Conservation (phyloP, 1,284 basidiomycete genomes). For the Ganoderma meredithae region DNA sequence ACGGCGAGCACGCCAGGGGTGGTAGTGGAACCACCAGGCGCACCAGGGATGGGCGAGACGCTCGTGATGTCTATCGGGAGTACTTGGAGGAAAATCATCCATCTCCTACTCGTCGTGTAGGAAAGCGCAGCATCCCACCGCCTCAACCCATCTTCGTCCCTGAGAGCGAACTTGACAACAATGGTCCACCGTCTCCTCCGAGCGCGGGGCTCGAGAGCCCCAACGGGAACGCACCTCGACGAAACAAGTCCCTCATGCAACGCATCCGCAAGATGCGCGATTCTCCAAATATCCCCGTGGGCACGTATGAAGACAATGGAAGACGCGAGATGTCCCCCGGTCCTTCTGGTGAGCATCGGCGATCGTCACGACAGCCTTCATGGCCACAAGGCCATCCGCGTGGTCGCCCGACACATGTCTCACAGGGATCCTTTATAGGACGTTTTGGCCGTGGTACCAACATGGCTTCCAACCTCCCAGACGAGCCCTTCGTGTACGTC, state of each 20-base stretch:
- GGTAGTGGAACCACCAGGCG: slow-evolving; percentile 32
- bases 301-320: slow-evolving; percentile 48
- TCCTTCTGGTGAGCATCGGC: slow-evolving; percentile 50
- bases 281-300: slow-evolving; percentile 80
- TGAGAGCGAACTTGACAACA: slow-evolving; percentile 53
- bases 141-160: slow-evolving; percentile 80
- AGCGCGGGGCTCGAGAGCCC: slow-evolving; percentile 48
- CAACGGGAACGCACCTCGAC: slow-evolving; percentile 55
- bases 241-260: slow-evolving; percentile 83
- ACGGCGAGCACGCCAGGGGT: slow-evolving; percentile 30
- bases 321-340: slow-evolving; percentile 55
- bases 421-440: slow-evolving; percentile 79
- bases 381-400: slow-evolving; percentile 32
- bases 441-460: slow-evolving; percentile 57
- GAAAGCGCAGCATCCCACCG: slow-evolving; percentile 62
- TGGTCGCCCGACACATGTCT: slow-evolving; percentile 65
- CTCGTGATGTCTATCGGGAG: slow-evolving; percentile 51
- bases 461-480: slow-evolving; percentile 43
- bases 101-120: slow-evolving; percentile 32
- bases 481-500: slow-evolving; percentile 70
- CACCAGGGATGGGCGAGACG: slow-evolving; percentile 46
- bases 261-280: slow-evolving; percentile 87
- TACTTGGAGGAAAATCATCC: slow-evolving; percentile 48
- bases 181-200: slow-evolving; percentile 39
- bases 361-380: slow-evolving; percentile 24